These are phyloP conservation scores for Chaetothyriales sp. DNA, from an alignment of 2,329 filamentous ascomycete species.

Conservation along the genomic window DNA sequence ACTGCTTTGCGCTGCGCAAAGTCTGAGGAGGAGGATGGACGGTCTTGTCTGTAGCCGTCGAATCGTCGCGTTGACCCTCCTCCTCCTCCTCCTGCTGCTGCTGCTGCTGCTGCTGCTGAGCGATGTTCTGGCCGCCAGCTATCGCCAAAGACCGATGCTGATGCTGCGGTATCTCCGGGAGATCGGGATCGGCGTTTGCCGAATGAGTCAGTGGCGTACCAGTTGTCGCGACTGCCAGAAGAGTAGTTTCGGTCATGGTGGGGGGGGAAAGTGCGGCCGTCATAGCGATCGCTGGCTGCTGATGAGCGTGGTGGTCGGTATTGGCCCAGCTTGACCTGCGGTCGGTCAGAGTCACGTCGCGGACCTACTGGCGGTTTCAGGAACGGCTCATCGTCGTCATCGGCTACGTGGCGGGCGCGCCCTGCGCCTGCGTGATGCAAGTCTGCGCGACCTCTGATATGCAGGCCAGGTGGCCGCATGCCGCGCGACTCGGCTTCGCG, in stretches of 20 bases:
- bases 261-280: not conserved
- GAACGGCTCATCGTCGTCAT: slow-evolving; percentile 23
- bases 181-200: slow-evolving; percentile 10
- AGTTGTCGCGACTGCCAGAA: slow-evolving; percentile 2
- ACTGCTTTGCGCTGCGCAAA: not conserved
- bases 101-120: too few species aligned
- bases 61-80: slow-evolving; percentile 3
- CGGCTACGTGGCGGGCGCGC: not conserved
- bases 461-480: slow-evolving; percentile 20
- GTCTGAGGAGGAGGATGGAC: not conserved
- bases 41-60: slow-evolving; percentile 2
- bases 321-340: not conserved
- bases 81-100: not conserved
- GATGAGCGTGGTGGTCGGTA: not conserved
- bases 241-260: not conserved
- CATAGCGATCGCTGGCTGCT: not conserved
- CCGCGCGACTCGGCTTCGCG: slow-evolving; percentile 12
- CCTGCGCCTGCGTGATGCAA: slow-evolving; percentile 17
- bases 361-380: slow-evolving; percentile 17
- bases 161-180: not conserved
- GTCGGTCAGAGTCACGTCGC: not conserved
- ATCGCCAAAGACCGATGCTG: not conserved
- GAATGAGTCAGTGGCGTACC: slow-evolving; percentile 15
- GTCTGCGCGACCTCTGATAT: slow-evolving; percentile 26
- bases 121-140: not conserved